A percentile compares a stretch with the other conserved stretches of the same genome.
These are phyloP conservation scores for Trichoderma endophyticum DNA, from an alignment of 2,329 filamentous ascomycete species.

Conservation along the genomic window DNA sequence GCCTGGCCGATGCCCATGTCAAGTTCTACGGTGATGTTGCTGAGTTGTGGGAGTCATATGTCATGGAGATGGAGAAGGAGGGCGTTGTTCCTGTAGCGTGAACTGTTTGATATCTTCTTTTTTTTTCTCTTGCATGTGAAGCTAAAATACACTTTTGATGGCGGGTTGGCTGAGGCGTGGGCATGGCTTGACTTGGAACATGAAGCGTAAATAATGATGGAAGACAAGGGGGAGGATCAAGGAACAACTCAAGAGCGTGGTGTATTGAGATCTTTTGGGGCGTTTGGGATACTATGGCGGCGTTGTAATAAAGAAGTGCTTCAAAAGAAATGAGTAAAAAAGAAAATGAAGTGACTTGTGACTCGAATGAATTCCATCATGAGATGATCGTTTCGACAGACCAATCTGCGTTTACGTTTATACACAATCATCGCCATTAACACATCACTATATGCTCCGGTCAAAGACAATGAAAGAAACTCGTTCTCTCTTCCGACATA, in stretches of 20 bases:
- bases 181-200: background rate
- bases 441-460: background rate
- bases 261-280: background rate
- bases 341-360: background rate
- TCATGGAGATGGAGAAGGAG: conserved; percentile 81
- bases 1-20: conserved; percentile 79
- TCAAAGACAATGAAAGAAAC: background rate
- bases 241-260: background rate
- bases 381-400: background rate
- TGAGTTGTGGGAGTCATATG: conserved; percentile 83
- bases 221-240: background rate
- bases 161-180: background rate
- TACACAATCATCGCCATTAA: no score
- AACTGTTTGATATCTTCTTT: background rate
- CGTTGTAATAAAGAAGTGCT: conserved; percentile 1
- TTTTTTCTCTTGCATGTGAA: background rate
- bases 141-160: background rate
- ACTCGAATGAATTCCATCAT: background rate
- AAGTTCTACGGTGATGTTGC: conserved; percentile 79
- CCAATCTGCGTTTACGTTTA: background rate
- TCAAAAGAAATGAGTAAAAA: no score
- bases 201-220: background rate
- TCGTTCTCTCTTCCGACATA: no score
- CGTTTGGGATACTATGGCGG: conserved; percentile 12
- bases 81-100: conserved; percentile 32